phyloP scores from a whole-genome alignment of 805 yeast species.

The Metschnikowia santaceciliae region DNA sequence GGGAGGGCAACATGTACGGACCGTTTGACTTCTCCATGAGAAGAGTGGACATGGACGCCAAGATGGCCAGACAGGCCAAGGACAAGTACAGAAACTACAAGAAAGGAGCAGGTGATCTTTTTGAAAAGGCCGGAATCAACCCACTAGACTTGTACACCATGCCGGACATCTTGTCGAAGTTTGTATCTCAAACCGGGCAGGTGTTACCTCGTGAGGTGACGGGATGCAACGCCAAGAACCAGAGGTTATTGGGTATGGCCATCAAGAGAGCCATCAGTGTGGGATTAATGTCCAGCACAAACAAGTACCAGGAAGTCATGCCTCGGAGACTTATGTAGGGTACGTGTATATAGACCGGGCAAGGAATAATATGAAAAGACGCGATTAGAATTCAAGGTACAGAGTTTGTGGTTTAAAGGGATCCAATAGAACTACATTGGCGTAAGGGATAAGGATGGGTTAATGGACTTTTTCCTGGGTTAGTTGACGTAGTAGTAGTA shows the following conservation, averaged over 20 bases:
- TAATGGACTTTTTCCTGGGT: no score
- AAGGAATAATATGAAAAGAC: not conserved
- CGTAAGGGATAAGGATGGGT: no score
- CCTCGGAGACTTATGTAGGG: slow-evolving; percentile 36
- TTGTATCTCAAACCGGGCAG: slow-evolving; percentile 67
- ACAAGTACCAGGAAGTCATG: slow-evolving; percentile 50
- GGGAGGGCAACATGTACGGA: slow-evolving; percentile 57
- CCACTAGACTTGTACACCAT: slow-evolving; percentile 69
- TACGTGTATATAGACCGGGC: slow-evolving; percentile 5
- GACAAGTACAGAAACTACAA: slow-evolving; percentile 24
- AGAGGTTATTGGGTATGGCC: slow-evolving; percentile 69
- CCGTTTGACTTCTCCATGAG: slow-evolving; percentile 77
- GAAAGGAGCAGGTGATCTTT: slow-evolving; percentile 19
- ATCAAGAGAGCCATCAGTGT: slow-evolving; percentile 75
- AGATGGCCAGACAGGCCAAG: slow-evolving; percentile 13
- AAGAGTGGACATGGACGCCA: slow-evolving; percentile 47
- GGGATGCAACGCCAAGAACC: slow-evolving; percentile 63
- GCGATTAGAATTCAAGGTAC: no score
- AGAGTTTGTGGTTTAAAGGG: no score
- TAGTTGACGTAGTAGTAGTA: no score
- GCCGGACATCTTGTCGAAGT: slow-evolving; percentile 65
- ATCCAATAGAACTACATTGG: no score
- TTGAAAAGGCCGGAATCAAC: slow-evolving; percentile 51
- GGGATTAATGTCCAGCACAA: slow-evolving; percentile 76
- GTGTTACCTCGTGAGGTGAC: slow-evolving; percentile 70